Conservation (phyloP, 169 alveolate species). For the Cyclospora cayetanensis region DNA sequence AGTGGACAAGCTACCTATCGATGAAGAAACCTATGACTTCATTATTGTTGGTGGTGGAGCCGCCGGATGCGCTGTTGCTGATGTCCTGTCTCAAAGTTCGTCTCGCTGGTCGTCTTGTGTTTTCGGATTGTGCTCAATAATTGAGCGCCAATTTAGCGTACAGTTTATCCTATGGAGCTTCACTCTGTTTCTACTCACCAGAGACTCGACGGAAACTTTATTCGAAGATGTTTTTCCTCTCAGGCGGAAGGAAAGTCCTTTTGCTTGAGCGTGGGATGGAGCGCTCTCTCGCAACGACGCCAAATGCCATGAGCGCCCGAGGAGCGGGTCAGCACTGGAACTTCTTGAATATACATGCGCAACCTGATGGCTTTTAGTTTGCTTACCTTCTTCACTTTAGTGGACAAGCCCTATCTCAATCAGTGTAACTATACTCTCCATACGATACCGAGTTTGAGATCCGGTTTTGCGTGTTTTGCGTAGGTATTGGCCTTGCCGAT, state of each 20-base stretch:
- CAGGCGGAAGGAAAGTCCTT: conserved; percentile 68
- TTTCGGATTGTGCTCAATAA: no score
- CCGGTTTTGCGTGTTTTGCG: background rate
- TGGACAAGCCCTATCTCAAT: no score
- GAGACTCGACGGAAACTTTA: no score
- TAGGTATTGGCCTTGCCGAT: conserved; percentile 78
- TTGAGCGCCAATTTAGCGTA: no score
- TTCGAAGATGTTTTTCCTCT: background rate
- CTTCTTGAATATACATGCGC: no score
- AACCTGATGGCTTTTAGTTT: no score
- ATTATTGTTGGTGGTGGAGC: conserved; percentile 82
- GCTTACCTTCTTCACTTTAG: no score
- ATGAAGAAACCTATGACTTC: conserved; percentile 74
- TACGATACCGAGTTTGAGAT: no score
- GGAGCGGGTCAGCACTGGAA: conserved; percentile 79
- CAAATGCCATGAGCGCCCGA: conserved; percentile 66
- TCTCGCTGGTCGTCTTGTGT: no score
- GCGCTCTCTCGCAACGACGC: conserved; percentile 67
- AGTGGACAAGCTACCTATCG: background rate
- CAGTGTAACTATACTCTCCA: no score
- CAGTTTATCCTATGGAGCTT: no score
- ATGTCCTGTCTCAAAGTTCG: conserved; percentile 71
- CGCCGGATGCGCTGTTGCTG: conserved; percentile 81
- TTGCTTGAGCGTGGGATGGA: conserved; percentile 80
- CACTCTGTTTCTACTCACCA: no score